A percentile compares a stretch with the other conserved stretches of the same genome.
Conservation (phyloP, 1,284 basidiomycete species). For the Ceratobasidium sp. region DNA sequence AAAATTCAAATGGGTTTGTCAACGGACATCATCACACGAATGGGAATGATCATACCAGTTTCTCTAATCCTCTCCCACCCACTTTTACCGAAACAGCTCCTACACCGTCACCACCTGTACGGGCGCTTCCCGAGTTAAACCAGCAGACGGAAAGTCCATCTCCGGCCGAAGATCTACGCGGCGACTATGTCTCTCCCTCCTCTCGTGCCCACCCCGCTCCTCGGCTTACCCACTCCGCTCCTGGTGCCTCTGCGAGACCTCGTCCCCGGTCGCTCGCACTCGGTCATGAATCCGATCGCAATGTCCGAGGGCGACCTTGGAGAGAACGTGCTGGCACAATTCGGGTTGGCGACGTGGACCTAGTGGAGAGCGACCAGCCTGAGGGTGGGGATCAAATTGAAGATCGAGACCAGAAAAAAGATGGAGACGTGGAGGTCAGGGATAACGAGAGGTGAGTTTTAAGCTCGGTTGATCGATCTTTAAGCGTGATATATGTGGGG, state of each 20-base stretch:
- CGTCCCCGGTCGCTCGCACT: conserved; percentile 27
- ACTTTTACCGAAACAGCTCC: conserved; percentile 30
- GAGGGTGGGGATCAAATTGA: background rate
- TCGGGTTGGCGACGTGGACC: conserved; percentile 7
- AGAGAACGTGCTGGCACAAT: conserved; percentile 10
- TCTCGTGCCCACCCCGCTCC: background rate
- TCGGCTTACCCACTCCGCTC: background rate
- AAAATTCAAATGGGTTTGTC: conserved; percentile 11
- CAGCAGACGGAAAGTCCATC: conserved; percentile 15
- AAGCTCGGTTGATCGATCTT: conserved; percentile 33
- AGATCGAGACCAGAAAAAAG: background rate
- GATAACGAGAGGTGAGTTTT: conserved; percentile 38
- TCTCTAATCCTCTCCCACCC: background rate
- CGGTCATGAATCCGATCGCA: conserved; percentile 33
- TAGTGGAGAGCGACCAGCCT: background rate
- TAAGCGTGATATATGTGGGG: conserved; percentile 8
- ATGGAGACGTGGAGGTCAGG: conserved; percentile 2
- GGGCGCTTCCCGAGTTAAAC: conserved; percentile 11
- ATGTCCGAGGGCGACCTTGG: background rate
- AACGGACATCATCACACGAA: conserved; percentile 3
- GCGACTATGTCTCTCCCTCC: background rate
- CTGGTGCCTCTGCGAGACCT: background rate
- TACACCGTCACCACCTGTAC: conserved; percentile 18
- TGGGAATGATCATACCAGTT: background rate
- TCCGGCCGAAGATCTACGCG: background rate